These are phyloP conservation scores for Biancaea sappan DNA, from an alignment of 306 rosid species.

Conservation along the genomic window DNA sequence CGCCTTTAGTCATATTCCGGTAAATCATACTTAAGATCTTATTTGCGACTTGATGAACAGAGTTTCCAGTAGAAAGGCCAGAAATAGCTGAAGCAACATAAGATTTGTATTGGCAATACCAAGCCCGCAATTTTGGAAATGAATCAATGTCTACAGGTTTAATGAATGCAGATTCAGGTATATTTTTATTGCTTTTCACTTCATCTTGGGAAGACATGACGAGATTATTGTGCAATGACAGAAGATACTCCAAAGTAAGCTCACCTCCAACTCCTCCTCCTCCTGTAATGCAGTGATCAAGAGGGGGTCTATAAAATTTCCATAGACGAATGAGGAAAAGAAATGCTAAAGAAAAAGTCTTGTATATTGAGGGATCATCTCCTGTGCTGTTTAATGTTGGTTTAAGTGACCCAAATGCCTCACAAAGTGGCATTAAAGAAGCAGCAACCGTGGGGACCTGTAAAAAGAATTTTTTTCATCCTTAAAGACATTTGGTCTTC, in stretches of 20 bases:
- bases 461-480: slow-evolving; percentile 34
- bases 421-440: slow-evolving; percentile 71
- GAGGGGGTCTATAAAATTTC: slow-evolving; percentile 75
- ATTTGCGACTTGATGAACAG: slow-evolving; percentile 66
- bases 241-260: slow-evolving; percentile 68
- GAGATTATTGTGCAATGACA: slow-evolving; percentile 59
- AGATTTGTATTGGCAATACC: slow-evolving; percentile 75
- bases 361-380: slow-evolving; percentile 59
- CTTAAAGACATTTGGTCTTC: slow-evolving; percentile 30
- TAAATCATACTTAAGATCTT: slow-evolving; percentile 71
- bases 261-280: slow-evolving; percentile 60
- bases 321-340: slow-evolving; percentile 75
- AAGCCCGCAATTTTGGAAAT: slow-evolving; percentile 67
- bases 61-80: slow-evolving; percentile 63
- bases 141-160: slow-evolving; percentile 60
- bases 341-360: slow-evolving; percentile 76
- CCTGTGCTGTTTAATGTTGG: slow-evolving; percentile 51
- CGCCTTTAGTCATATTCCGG: slow-evolving; percentile 63
- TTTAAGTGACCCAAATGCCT: slow-evolving; percentile 72
- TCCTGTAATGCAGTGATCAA: slow-evolving; percentile 59
- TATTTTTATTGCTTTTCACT: slow-evolving; percentile 40
- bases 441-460: slow-evolving; percentile 78
- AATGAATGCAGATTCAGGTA: slow-evolving; percentile 41
- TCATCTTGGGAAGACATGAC: slow-evolving; percentile 44
- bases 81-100: slow-evolving; percentile 66